Percentiles rank a stretch among this genome's conserved stretches.
phyloP scores from a whole-genome alignment of 1,284 basidiomycete species.

The Cutaneotrichosporon cavernicola region DNA sequence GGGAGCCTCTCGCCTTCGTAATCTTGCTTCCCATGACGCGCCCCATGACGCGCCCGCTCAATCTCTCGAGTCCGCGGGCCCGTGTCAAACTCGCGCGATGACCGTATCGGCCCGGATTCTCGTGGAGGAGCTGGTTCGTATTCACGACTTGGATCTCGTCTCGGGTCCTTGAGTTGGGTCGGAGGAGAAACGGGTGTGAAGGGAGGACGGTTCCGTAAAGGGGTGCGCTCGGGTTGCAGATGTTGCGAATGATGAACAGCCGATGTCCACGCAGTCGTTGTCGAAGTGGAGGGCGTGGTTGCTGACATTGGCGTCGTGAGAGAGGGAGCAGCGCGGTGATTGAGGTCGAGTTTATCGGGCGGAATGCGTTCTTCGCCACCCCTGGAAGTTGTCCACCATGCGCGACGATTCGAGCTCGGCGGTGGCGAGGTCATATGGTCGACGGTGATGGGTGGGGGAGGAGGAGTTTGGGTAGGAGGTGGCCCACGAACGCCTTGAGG shows the following conservation, averaged over 20 bases:
- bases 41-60: too few relatives aligned
- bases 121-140: not conserved
- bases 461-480: not conserved
- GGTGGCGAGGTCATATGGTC: not conserved
- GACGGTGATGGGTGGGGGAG: not conserved
- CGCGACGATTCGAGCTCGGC: not conserved
- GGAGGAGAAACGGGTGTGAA: not conserved
- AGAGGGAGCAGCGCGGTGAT: not conserved
- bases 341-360: not conserved
- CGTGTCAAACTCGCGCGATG: not conserved
- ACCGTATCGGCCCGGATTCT: not conserved
- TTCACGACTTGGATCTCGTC: not conserved
- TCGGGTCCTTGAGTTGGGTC: not conserved
- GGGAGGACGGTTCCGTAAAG: not conserved
- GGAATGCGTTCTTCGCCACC: not conserved
- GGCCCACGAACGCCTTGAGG: not conserved
- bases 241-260: not conserved
- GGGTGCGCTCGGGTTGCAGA: not conserved
- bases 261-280: not conserved
- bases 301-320: not conserved
- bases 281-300: not conserved
- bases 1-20: not conserved
- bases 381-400: not conserved
- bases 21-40: not conserved
- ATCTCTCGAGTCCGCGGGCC: not conserved